Percentiles rank a stretch among this genome's conserved stretches.
Evolutionary conservation across 768 basidiomycete genomes (phyloP).

Genomic region (Zangia roseola): DNA sequence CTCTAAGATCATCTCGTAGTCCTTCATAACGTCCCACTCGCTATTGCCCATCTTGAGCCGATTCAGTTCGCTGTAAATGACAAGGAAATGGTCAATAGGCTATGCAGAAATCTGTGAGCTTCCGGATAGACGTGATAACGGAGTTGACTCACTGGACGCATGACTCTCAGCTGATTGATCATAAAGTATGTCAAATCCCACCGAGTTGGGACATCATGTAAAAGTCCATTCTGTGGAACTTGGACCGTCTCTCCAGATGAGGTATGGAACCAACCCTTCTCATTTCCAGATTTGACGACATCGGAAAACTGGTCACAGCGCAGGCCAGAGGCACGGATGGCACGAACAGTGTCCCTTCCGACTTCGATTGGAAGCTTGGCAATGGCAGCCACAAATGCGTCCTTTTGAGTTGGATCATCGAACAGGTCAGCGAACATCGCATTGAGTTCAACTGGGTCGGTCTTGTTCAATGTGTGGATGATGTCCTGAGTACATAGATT

Average conservation of each 20-base stretch:
- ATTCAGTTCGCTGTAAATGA: too few relatives aligned
- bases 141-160: neutral
- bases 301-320: neutral
- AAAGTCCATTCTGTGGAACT: conserved; percentile 1
- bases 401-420: neutral
- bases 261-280: conserved; percentile 2
- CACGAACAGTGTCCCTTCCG: neutral
- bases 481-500: neutral
- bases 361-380: neutral
- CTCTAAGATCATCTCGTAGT: too few relatives aligned
- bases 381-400: neutral
- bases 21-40: too few relatives aligned
- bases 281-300: neutral
- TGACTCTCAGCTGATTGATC: conserved; percentile 17
- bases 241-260: neutral
- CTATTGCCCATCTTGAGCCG: too few relatives aligned
- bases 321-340: neutral
- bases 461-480: neutral
- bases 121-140: neutral
- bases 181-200: conserved; percentile 43
- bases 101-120: too few relatives aligned
- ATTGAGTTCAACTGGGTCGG: neutral
- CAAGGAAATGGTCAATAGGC: too few relatives aligned
- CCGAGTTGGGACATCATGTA: conserved; percentile 34
- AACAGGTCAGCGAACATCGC: neutral